A percentile compares a stretch with the other conserved stretches of the same genome.
phyloP scores from a whole-genome alignment of 1,284 basidiomycete species.

The Rhodotorula mucilaginosa region DNA sequence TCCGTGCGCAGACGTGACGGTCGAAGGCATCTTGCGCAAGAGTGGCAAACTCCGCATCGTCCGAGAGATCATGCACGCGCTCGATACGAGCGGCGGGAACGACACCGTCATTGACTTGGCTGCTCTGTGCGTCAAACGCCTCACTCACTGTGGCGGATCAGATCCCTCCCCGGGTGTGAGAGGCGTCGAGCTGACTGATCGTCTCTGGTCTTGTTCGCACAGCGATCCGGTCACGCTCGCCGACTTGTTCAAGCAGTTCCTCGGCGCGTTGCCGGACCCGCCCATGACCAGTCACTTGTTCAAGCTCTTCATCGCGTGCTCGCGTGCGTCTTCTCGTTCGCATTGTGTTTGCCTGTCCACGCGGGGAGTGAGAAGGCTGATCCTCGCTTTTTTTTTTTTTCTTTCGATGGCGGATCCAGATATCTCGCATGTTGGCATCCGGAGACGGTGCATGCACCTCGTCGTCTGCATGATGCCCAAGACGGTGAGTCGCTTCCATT shows the following conservation, averaged over 20 bases:
- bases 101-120: slow-evolving; percentile 24
- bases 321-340: slow-evolving; percentile 6
- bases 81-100: slow-evolving; percentile 20
- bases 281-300: slow-evolving; percentile 29
- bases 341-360: too few relatives aligned
- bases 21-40: slow-evolving; percentile 26
- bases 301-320: slow-evolving; percentile 29
- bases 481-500: neutral
- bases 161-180: too few relatives aligned
- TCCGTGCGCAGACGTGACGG: slow-evolving; percentile 19
- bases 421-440: slow-evolving; percentile 18
- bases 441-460: slow-evolving; percentile 32
- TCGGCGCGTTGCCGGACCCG: slow-evolving; percentile 25
- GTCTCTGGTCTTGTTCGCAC: neutral
- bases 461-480: slow-evolving; percentile 36
- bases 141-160: neutral
- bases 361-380: too few relatives aligned
- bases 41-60: slow-evolving; percentile 18
- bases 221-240: slow-evolving; percentile 36
- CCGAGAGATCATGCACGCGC: slow-evolving; percentile 20
- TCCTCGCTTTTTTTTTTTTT: neutral
- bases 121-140: slow-evolving; percentile 5
- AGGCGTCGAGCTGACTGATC: too few relatives aligned
- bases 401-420: slow-evolving; percentile 8
- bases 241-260: slow-evolving; percentile 23